Conservation (phyloP, 2,329 filamentous ascomycete species). For the Fusarium sp. region DNA sequence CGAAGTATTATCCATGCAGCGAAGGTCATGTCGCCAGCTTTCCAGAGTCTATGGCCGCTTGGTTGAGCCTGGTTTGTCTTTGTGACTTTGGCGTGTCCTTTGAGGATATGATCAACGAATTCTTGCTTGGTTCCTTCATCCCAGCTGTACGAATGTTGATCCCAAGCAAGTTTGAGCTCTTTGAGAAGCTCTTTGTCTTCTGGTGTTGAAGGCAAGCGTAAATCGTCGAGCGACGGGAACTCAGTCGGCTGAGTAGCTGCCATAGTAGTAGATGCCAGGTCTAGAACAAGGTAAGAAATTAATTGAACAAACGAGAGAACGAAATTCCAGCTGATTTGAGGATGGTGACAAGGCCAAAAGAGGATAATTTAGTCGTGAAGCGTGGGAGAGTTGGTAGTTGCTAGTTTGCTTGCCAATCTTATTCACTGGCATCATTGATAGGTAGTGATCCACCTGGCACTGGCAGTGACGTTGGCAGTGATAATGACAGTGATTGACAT, state of each 20-base stretch:
- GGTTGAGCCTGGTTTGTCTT: background rate
- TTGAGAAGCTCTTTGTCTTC: no score
- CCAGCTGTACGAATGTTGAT: background rate
- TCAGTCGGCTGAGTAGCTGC: background rate
- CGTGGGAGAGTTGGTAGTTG: background rate
- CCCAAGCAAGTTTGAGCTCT: no score
- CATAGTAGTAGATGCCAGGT: background rate
- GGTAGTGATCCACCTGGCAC: background rate
- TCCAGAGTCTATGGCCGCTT: background rate
- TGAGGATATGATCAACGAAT: background rate
- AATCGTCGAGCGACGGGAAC: background rate
- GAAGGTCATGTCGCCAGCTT: background rate
- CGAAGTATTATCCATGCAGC: background rate
- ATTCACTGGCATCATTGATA: background rate
- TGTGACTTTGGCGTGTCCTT: background rate
- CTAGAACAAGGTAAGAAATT: background rate
- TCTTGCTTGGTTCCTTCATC: background rate
- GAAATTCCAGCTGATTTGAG: background rate
- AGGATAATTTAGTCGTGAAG: background rate
- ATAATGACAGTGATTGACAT: background rate
- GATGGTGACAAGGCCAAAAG: background rate
- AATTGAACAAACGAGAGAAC: background rate
- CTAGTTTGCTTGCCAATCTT: background rate
- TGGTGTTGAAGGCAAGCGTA: no score
- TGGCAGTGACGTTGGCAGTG: background rate